A percentile compares a stretch with the other conserved stretches of the same genome.
These are phyloP conservation scores for Colletotrichum musae DNA, from an alignment of 2,329 filamentous ascomycete species.

Conservation along the genomic window DNA sequence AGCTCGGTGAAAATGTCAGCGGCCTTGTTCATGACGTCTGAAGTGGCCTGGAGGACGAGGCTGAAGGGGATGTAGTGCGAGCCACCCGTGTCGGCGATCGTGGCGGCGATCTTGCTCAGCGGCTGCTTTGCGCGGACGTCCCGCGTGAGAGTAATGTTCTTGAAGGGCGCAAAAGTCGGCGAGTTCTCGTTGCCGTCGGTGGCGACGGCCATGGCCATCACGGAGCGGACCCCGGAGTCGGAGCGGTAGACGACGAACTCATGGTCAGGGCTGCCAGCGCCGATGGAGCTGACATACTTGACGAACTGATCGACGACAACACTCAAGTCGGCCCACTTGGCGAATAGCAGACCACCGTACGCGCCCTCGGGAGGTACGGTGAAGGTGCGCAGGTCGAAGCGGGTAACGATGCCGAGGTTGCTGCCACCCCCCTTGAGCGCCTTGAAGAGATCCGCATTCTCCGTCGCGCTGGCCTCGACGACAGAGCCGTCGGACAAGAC, in stretches of 20 bases:
- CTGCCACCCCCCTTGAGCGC: slow-evolving; percentile 64
- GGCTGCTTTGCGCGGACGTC: slow-evolving; percentile 12
- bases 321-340: slow-evolving; percentile 13
- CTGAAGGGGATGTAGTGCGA: slow-evolving; percentile 25
- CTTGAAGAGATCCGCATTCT: slow-evolving; percentile 60
- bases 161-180: slow-evolving; percentile 11
- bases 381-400: slow-evolving; percentile 47
- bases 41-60: slow-evolving; percentile 11
- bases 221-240: slow-evolving; percentile 11
- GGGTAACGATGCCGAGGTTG: slow-evolving; percentile 61
- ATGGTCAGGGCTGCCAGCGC: slow-evolving; percentile 16
- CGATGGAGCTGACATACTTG: slow-evolving; percentile 20
- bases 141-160: slow-evolving; percentile 18
- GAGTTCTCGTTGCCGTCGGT: slow-evolving; percentile 31
- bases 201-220: slow-evolving; percentile 23
- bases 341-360: slow-evolving; percentile 27
- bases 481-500: slow-evolving; percentile 60
- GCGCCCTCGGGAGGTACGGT: slow-evolving; percentile 12
- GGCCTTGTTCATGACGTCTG: slow-evolving; percentile 19
- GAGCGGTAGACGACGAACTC: slow-evolving; percentile 24
- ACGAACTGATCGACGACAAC: slow-evolving; percentile 14
- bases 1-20: slow-evolving; percentile 20
- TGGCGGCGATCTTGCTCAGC: slow-evolving; percentile 18
- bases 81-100: slow-evolving; percentile 28
- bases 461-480: slow-evolving; percentile 53